These are phyloP conservation scores for Mycena vitilis DNA, from an alignment of 768 basidiomycete genomes.

Conservation along the genomic window DNA sequence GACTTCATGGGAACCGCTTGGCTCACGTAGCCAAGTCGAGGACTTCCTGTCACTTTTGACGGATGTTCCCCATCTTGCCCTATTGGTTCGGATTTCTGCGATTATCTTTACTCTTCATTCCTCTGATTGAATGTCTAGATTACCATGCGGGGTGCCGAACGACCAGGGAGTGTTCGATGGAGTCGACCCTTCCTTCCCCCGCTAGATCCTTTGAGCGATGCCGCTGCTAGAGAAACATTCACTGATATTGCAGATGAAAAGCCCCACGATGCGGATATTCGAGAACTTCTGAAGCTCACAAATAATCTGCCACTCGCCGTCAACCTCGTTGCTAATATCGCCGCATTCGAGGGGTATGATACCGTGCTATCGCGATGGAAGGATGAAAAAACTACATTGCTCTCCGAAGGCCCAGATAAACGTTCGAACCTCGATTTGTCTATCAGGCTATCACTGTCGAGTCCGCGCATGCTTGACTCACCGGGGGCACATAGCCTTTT, in stretches of 20 bases:
- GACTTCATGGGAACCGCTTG: conserved; percentile 8
- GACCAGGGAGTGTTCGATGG: conserved; percentile 18
- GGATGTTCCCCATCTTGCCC: conserved; percentile 9
- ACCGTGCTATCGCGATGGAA: conserved; percentile 20
- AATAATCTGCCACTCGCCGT: conserved; percentile 20
- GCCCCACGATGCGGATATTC: not conserved
- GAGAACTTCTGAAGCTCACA: conserved; percentile 9
- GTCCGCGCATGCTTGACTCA: conserved; percentile 20
- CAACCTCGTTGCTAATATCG: conserved; percentile 21
- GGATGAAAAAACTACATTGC: conserved; percentile 18
- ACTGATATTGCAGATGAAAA: conserved; percentile 16
- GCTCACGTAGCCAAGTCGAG: conserved; percentile 6
- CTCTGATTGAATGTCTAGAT: not conserved
- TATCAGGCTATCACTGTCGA: conserved; percentile 20
- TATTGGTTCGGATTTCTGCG: conserved; percentile 4
- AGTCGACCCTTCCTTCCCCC: conserved; percentile 22
- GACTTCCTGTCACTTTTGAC: conserved; percentile 14
- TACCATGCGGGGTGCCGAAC: conserved; percentile 22
- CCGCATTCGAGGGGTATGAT: conserved; percentile 22
- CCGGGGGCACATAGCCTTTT: conserved; percentile 18
- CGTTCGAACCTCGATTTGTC: conserved; percentile 28
- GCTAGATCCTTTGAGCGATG: conserved; percentile 12
- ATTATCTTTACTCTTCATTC: not conserved
- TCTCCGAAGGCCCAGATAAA: conserved; percentile 28
- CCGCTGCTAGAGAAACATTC: conserved; percentile 7